Evolutionary conservation across 768 basidiomycete species (phyloP).

Genomic region (Mycena filopes): DNA sequence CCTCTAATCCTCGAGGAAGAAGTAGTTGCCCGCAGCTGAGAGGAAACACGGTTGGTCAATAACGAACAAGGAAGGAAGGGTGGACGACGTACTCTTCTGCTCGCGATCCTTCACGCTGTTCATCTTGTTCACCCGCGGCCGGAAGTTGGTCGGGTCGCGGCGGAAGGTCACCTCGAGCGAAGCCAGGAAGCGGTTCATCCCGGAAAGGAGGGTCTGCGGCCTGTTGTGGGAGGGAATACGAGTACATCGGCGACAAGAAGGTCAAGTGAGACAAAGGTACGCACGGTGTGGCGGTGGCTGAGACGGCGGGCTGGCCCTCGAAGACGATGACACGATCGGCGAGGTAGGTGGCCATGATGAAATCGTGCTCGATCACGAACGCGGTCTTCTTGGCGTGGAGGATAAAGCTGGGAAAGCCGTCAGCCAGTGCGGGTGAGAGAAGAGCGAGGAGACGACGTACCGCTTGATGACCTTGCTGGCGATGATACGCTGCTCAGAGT

Average conservation of each 20-base stretch:
- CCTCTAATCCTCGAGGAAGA: constrained; percentile 87
- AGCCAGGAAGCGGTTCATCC: constrained; percentile 98
- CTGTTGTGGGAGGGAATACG: constrained; percentile 49
- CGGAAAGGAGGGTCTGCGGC: constrained; percentile 92
- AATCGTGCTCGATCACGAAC: constrained; percentile 99
- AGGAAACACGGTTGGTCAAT: constrained; percentile 3
- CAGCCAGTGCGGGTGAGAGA: constrained; percentile 11
- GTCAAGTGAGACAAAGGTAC: constrained; percentile 41
- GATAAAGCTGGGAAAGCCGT: constrained; percentile 70
- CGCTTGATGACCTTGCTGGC: constrained; percentile 98
- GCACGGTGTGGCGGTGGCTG: constrained; percentile 92
- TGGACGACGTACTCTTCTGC: constrained; percentile 72
- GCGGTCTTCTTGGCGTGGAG: constrained; percentile 98
- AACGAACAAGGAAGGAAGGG: constrained; percentile 2
- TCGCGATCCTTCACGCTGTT: constrained; percentile 89
- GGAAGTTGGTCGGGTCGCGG: constrained; percentile 94
- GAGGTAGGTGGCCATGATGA: constrained; percentile 99
- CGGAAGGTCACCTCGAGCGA: constrained; percentile 98
- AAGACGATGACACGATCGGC: constrained; percentile 98
- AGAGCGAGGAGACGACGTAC: constrained; percentile 46
- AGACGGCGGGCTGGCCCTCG: constrained; percentile 84
- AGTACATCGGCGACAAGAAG: not conserved
- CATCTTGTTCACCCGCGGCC: constrained; percentile 88
- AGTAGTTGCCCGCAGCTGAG: constrained; percentile 84
- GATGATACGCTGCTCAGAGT: constrained; percentile 99